Evolutionary conservation across 1,284 basidiomycete species (phyloP).

Genomic region (Marasmius fiardii): DNA sequence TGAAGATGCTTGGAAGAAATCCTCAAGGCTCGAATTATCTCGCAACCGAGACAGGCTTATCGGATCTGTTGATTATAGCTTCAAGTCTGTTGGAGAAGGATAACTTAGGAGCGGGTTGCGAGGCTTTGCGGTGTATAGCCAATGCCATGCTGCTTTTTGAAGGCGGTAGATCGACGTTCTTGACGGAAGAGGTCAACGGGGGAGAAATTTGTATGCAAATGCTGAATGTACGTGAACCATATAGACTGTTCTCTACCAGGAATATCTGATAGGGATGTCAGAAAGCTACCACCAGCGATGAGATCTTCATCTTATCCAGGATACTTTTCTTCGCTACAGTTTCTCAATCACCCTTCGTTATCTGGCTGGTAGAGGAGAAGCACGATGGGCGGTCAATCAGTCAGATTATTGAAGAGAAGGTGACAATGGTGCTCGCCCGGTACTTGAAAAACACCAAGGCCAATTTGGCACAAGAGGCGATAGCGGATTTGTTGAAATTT

Average conservation of each 20-base stretch:
- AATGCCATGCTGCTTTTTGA: slow-evolving; percentile 73
- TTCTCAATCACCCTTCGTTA: slow-evolving; percentile 46
- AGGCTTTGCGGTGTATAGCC: slow-evolving; percentile 71
- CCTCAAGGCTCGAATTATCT: slow-evolving; percentile 67
- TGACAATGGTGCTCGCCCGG: slow-evolving; percentile 42
- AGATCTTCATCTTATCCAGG: slow-evolving; percentile 69
- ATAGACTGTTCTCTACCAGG: slow-evolving; percentile 1
- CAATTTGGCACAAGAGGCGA: slow-evolving; percentile 58
- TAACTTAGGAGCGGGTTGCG: slow-evolving; percentile 55
- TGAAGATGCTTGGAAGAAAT: slow-evolving; percentile 76
- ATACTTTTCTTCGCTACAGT: slow-evolving; percentile 73
- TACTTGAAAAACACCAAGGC: slow-evolving; percentile 43
- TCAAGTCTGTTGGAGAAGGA: slow-evolving; percentile 40
- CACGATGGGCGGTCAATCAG: slow-evolving; percentile 49
- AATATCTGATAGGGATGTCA: slow-evolving; percentile 24
- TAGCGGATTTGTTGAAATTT: slow-evolving; percentile 73
- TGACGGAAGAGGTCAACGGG: slow-evolving; percentile 56
- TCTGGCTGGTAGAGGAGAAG: slow-evolving; percentile 58
- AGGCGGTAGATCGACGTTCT: slow-evolving; percentile 52
- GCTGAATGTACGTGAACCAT: slow-evolving; percentile 49
- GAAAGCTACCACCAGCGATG: slow-evolving; percentile 59
- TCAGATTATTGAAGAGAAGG: slow-evolving; percentile 55
- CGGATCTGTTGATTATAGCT: slow-evolving; percentile 46
- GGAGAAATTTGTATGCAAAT: slow-evolving; percentile 52
- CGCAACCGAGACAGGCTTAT: slow-evolving; percentile 49